phyloP scores from a whole-genome alignment of 805 yeast genomes.

The Starmera quercuum region DNA sequence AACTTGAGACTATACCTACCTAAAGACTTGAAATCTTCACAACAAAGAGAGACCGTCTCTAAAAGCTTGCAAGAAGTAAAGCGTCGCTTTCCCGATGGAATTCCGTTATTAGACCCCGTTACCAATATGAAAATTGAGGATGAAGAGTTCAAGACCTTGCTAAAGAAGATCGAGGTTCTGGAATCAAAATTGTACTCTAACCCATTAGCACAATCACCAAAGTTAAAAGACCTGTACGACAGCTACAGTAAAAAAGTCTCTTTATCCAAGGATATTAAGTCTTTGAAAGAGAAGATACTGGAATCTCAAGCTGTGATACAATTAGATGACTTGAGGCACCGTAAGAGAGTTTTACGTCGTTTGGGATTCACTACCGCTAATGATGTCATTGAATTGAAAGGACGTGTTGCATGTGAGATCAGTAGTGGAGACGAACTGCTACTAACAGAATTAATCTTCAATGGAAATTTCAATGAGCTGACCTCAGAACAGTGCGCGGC shows the following conservation, averaged over 20 bases:
- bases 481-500: slow-evolving; percentile 90
- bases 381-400: slow-evolving; percentile 92
- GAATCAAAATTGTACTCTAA: slow-evolving; percentile 67
- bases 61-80: slow-evolving; percentile 77
- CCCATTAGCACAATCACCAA: slow-evolving; percentile 56
- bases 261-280: slow-evolving; percentile 49
- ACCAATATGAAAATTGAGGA: slow-evolving; percentile 90
- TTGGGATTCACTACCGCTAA: slow-evolving; percentile 80
- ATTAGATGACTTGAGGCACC: slow-evolving; percentile 85
- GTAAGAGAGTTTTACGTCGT: slow-evolving; percentile 88
- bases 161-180: slow-evolving; percentile 75
- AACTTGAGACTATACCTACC: slow-evolving; percentile 79
- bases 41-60: slow-evolving; percentile 52
- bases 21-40: slow-evolving; percentile 53
- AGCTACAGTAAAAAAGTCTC: slow-evolving; percentile 59
- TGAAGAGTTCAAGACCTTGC: slow-evolving; percentile 59
- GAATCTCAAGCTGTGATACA: slow-evolving; percentile 91
- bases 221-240: slow-evolving; percentile 54
- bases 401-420: slow-evolving; percentile 96
- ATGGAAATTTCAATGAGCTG: slow-evolving; percentile 88
- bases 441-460: slow-evolving; percentile 87
- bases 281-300: slow-evolving; percentile 53
- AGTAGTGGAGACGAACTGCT: slow-evolving; percentile 80
- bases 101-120: slow-evolving; percentile 88
- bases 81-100: slow-evolving; percentile 80